Base-by-base conservation (phyloP, 139 green algal genomes). In the Chlamydomonas sp. region DNA sequence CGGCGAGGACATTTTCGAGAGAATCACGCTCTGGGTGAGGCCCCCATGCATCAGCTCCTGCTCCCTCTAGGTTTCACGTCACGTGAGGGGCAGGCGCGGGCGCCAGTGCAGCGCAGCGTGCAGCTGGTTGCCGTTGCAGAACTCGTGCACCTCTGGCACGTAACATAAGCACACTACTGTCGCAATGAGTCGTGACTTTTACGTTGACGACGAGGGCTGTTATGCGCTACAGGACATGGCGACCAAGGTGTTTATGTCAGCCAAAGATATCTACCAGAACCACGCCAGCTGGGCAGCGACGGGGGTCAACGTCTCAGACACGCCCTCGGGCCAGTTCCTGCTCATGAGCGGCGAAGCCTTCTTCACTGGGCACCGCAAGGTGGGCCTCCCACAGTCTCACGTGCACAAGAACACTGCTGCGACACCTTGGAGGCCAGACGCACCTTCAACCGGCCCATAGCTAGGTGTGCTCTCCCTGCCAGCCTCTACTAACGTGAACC, bases 181-280 rank as follows among this genome's bases (percentile, higher is more conserved):
- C 78, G 72, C 62, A 5, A 20, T 69, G 64, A 69, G 64, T 69
- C 64, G 64, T 69, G 64, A 9, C 10, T 69, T 12, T 74, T 74
- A 69, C 10, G 12, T 69, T 69, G 9, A 12, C 64, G 10, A 10
- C 12, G 9, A 10, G 12, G 64, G 10, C 12, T 69, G 10, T 12
- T 17, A 69, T 69, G 10, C 64, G 64, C 9, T 12, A 12, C 79
- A 84, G 79, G 79, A 84, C 63, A 62, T 84, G 79, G 63, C 79
- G 15, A 84, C 79, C 49, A 76, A 76, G 20, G 79, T 84, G 64
- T 84, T 76, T 31, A 84, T 49, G 58, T 15, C 31, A 63, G 69
- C 59, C 63, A 84, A 84, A 57, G 79, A 84, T 15, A 49, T 84
- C 2, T 84, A 77, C 79, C 79, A 84, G n/a, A 84, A 84, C 79